Conservation (phyloP, 2,329 filamentous ascomycete genomes). For the Penicillium decumbens region DNA sequence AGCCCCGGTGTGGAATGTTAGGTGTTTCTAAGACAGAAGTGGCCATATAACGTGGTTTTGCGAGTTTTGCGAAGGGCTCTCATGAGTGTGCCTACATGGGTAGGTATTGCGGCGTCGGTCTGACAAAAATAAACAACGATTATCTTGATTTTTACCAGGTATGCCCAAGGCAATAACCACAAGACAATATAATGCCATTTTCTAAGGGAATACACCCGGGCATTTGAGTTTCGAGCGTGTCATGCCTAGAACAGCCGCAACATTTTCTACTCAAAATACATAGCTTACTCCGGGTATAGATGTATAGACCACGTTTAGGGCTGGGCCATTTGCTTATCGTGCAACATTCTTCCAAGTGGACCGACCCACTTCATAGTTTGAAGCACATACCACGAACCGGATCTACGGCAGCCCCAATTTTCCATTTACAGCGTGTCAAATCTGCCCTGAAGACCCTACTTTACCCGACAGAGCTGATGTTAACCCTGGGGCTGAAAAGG, state of each 20-base stretch:
- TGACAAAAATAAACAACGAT: neutral
- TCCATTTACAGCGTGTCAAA: neutral
- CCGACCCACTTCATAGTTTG: neutral
- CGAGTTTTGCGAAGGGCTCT: neutral
- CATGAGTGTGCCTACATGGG: neutral
- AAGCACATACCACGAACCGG: neutral
- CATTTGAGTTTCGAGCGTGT: no score
- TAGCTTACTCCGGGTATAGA: no score
- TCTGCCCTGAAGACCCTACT: neutral
- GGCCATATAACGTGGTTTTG: neutral
- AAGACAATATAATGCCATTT: no score
- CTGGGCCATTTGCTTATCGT: neutral
- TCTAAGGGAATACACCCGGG: no score
- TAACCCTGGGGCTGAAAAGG: slow-evolving; percentile 11
- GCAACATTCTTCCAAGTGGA: neutral
- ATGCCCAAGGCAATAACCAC: neutral
- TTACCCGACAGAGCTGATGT: slow-evolving; percentile 3
- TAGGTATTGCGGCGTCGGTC: neutral
- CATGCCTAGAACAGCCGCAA: no score
- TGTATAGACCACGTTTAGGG: neutral
- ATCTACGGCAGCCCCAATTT: neutral
- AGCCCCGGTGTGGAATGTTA: neutral
- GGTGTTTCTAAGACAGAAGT: neutral
- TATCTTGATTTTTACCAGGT: neutral
- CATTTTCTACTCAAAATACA: no score